Base-by-base conservation (phyloP, 108 stramenopile species). In the Bacterosira constricta region DNA sequence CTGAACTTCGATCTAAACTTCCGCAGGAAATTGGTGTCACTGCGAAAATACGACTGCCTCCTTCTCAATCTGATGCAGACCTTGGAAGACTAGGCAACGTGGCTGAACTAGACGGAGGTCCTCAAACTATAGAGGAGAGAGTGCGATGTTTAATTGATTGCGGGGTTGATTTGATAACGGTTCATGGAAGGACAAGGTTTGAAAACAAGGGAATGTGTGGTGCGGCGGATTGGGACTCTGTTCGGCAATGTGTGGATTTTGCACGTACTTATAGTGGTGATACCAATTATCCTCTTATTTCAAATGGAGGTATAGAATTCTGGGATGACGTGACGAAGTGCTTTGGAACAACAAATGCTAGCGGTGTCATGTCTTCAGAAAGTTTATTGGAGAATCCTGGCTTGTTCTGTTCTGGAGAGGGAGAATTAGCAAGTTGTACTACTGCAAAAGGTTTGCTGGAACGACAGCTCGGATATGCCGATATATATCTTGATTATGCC, bases 241-340 rank as follows among this genome's bases (percentile, higher is more conserved):
- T 95, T 21, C 65, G 54, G 15, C 44, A 54, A 34, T 88, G 82
- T 31, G 66, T 81, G 20, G 60, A 80, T 32, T 62, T 67, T 38
- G 90, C 88, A n/a, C 76, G 68, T 21, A 29, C 71, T 27, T 57
- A 78, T 31, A 83, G 65, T 59, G 80, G 77, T 23, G 46, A 81
- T 15, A 72, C 85, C 8, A 38, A 78, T 27, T 85, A 93, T 71
- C 96, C 94, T 30, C 81, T 99, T 13, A 73, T 99, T 60, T 91
- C 98, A 34, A 99, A 99, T 78, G 99, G 99, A 45, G 97, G 97
- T 11, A 94, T 99, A 61, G 94, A 94, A 44, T 50, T 38, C 67
- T 78, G 69, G 44, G 61, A 63, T 6, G 97, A 98, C 71, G 80
- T 97, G 1, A 59, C 63, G 1, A 46, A 44, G 15, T 89, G 97